Conservation (phyloP, 2,329 filamentous ascomycete genomes). For the Aureobasidium lini region DNA sequence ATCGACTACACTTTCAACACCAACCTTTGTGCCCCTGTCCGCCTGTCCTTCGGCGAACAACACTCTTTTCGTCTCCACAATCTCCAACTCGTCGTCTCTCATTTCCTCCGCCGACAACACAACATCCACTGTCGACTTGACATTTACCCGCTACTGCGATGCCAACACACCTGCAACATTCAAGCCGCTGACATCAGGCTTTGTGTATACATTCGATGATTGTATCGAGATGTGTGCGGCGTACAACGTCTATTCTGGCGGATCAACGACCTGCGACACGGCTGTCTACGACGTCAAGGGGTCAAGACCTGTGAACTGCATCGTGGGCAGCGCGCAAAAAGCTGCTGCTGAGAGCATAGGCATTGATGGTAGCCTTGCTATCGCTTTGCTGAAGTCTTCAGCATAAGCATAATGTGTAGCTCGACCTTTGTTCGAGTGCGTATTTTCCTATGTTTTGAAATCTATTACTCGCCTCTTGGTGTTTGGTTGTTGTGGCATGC, state of each 20-base stretch:
- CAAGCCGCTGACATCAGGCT: constrained; percentile 22
- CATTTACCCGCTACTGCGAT: constrained; percentile 29
- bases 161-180: constrained; percentile 21
- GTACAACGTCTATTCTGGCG: constrained; percentile 22
- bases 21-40: constrained; percentile 17
- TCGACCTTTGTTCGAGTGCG: background rate
- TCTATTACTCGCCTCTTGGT: too few relatives aligned
- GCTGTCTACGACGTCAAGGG: constrained; percentile 25
- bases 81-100: constrained; percentile 9
- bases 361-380: constrained; percentile 11
- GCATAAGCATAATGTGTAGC: background rate
- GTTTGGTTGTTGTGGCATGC: too few relatives aligned
- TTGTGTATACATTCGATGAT: constrained; percentile 30
- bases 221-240: constrained; percentile 30
- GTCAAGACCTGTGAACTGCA: constrained; percentile 25
- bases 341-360: constrained; percentile 1
- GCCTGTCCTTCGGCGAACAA: constrained; percentile 27
- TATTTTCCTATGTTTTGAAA: too few relatives aligned
- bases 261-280: constrained; percentile 22
- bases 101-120: constrained; percentile 12
- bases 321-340: constrained; percentile 19
- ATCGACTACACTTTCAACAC: constrained; percentile 13
- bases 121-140: constrained; percentile 15
- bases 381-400: constrained; percentile 12
- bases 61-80: constrained; percentile 25